phyloP scores from a whole-genome alignment of 768 basidiomycete species.

The Kwoniella heveanensis region DNA sequence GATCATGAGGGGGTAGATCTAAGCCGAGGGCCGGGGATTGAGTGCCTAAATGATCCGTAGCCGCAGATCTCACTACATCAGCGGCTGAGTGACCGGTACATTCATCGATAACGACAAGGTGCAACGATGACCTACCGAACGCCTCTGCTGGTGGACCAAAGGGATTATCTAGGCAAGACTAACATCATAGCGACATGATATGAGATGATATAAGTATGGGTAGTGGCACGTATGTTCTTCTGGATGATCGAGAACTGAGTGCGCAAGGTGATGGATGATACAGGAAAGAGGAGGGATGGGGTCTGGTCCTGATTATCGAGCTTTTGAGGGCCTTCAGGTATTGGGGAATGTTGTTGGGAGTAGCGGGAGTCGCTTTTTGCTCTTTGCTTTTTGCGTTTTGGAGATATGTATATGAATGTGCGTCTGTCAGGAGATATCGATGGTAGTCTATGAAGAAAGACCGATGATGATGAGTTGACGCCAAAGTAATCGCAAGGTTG shows the following conservation, averaged over 20 bases:
- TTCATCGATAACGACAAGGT: background rate
- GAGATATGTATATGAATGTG: background rate
- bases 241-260: no score
- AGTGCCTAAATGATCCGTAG: constrained; percentile 10
- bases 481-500: no score
- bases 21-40: constrained; percentile 19
- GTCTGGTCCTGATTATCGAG: background rate
- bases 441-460: no score
- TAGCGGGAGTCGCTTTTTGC: background rate
- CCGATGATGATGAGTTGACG: no score
- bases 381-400: background rate
- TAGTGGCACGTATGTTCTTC: background rate
- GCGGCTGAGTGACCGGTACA: background rate
- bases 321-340: background rate
- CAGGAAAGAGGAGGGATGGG: background rate
- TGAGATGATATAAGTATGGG: background rate
- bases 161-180: constrained; percentile 21
- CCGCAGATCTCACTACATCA: background rate
- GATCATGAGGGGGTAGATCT: no score
- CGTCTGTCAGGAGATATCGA: no score
- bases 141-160: constrained; percentile 21
- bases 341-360: background rate
- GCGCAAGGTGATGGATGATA: no score
- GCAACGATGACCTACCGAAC: constrained; percentile 24
- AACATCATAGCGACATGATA: constrained; percentile 31